Conservation (phyloP, 2,329 filamentous ascomycete genomes). For the Botrytis fabae region DNA sequence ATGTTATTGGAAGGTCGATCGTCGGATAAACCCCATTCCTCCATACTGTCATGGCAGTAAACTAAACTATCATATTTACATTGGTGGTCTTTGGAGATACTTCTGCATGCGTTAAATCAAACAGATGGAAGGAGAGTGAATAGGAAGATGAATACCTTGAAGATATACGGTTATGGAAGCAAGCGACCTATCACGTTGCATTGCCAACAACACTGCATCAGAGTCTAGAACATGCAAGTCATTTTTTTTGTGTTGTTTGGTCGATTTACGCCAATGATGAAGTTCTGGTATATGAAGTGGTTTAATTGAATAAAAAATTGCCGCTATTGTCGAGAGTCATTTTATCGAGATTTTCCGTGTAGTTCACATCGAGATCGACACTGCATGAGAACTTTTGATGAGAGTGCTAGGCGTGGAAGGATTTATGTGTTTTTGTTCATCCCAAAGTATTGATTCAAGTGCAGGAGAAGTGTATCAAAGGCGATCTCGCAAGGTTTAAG, state of each 20-base stretch:
- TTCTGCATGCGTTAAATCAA: constrained; percentile 2
- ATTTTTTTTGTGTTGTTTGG: not conserved
- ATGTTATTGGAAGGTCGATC: not conserved
- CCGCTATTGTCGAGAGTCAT: not conserved
- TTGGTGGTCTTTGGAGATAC: not conserved
- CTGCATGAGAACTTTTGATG: not conserved
- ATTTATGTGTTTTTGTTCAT: not conserved
- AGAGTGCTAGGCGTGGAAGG: not conserved
- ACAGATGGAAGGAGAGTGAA: not conserved
- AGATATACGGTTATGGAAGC: not conserved
- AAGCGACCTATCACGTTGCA: not conserved
- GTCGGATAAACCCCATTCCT: not conserved
- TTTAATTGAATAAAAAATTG: not conserved
- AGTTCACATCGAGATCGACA: not conserved
- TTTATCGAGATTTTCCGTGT: not conserved
- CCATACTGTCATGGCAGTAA: not conserved
- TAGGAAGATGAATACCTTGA: not conserved
- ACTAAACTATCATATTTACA: not conserved
- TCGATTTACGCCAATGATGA: not conserved
- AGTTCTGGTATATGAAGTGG: no score
- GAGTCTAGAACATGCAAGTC: not conserved
- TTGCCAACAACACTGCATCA: not conserved
- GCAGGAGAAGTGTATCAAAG: not conserved
- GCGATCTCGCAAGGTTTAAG: not conserved
- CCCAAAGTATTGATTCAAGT: not conserved